These are phyloP conservation scores for Sordariomycetes sp. DNA, from an alignment of 2,329 filamentous ascomycete species.

Conservation along the genomic window DNA sequence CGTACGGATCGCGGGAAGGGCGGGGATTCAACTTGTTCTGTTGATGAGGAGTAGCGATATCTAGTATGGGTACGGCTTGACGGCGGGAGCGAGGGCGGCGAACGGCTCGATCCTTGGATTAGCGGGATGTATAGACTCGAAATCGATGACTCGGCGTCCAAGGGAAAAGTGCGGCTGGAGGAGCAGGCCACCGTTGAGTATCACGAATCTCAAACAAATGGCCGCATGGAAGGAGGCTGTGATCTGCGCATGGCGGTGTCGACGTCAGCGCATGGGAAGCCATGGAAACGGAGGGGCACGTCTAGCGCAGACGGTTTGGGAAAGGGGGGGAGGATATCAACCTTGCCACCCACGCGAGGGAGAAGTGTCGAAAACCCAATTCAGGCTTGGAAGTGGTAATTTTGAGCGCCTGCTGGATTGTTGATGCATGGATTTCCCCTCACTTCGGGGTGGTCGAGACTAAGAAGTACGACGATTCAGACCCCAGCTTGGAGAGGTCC, in stretches of 20 bases:
- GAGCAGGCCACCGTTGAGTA: not conserved
- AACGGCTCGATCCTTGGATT: not conserved
- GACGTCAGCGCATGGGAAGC: conserved; percentile 36
- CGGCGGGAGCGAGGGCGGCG: not conserved
- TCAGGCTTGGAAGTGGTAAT: not conserved
- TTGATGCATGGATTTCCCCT: conserved; percentile 1
- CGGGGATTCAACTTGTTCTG: not conserved
- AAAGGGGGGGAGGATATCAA: not conserved
- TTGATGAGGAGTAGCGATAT: conserved; percentile 1
- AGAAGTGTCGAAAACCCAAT: not conserved
- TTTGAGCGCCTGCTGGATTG: not conserved
- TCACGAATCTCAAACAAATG: conserved; percentile 7
- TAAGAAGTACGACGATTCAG: not conserved
- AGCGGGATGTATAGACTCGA: not conserved
- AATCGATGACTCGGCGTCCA: not conserved
- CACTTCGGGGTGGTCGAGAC: conserved; percentile 3
- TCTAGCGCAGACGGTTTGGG: not conserved
- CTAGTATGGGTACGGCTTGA: not conserved
- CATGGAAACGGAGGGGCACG: not conserved
- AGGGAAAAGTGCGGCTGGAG: not conserved
- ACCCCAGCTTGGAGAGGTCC: not conserved
- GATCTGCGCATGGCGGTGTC: conserved; percentile 27
- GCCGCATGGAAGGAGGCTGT: conserved; percentile 15
- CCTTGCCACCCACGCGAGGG: not conserved
- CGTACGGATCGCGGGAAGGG: not conserved